Conservation (phyloP, 192 early-diverging fungal genomes). For the Coemansia sp. region DNA sequence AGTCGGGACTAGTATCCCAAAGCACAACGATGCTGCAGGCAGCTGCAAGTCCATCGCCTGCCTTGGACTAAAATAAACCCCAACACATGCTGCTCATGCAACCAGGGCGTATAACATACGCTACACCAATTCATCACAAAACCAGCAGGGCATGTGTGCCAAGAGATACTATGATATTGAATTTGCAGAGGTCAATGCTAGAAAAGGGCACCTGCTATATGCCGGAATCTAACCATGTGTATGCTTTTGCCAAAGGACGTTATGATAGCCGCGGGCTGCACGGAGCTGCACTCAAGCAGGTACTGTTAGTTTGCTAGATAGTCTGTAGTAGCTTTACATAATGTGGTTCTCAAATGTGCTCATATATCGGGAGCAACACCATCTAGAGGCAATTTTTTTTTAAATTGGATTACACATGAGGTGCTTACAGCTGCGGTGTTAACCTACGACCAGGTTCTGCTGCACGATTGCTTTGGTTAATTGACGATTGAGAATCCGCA, state of each 20-base stretch:
- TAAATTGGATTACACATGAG: constrained; percentile 61
- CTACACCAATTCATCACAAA: constrained; percentile 59
- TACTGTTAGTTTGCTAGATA: constrained; percentile 77
- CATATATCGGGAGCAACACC: constrained; percentile 73
- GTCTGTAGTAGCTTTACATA: constrained; percentile 66
- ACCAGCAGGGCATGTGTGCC: constrained; percentile 21
- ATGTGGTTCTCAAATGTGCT: constrained; percentile 67
- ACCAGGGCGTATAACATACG: constrained; percentile 60
- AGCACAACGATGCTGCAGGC: constrained; percentile 85
- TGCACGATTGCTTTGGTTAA: constrained; percentile 83
- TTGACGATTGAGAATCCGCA: constrained; percentile 88
- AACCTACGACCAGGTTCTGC: constrained; percentile 90
- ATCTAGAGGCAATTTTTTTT: constrained; percentile 66
- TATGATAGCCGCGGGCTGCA: constrained; percentile 58
- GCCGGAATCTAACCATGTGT: constrained; percentile 39
- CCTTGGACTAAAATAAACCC: constrained; percentile 88
- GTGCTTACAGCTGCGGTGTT: constrained; percentile 58
- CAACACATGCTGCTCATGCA: constrained; percentile 82
- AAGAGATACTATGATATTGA: constrained; percentile 85
- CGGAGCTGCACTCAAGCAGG: constrained; percentile 61
- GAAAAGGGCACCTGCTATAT: constrained; percentile 72
- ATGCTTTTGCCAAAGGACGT: constrained; percentile 29
- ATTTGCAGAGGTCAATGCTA: constrained; percentile 79
- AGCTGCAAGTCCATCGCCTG: constrained; percentile 81
- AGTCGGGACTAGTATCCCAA: too few relatives aligned